Evolutionary conservation across 2,329 filamentous ascomycete genomes (phyloP).

Genomic region (Sporothrix luriei): DNA sequence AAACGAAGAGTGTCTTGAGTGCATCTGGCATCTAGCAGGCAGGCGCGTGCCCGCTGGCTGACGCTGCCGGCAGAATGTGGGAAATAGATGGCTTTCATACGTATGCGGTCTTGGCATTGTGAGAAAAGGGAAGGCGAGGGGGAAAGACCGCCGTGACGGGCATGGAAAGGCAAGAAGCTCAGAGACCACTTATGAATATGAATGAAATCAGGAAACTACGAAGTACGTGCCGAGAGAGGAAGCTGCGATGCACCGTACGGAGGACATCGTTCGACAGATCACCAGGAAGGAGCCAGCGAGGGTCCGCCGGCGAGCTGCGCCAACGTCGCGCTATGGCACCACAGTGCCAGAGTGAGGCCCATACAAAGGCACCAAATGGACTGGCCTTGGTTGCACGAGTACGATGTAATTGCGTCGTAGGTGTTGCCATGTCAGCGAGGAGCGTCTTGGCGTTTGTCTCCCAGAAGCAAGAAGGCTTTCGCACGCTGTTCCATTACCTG

Average conservation of each 20-base stretch:
- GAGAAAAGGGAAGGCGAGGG: background rate
- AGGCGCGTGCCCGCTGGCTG: slow-evolving; percentile 12
- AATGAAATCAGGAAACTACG: slow-evolving; percentile 4
- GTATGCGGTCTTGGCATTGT: slow-evolving; percentile 27
- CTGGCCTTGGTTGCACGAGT: slow-evolving; percentile 14
- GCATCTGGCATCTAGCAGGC: slow-evolving; percentile 9
- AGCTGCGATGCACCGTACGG: background rate
- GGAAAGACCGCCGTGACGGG: background rate
- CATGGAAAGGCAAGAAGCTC: background rate
- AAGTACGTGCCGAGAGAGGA: background rate
- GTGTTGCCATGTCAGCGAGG: slow-evolving; percentile 10
- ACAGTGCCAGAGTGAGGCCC: slow-evolving; percentile 12
- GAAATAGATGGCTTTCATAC: slow-evolving; percentile 25
- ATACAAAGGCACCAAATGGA: slow-evolving; percentile 8
- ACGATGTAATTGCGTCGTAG: no score
- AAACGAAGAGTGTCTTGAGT: background rate
- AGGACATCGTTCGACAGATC: background rate
- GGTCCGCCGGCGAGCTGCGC: background rate
- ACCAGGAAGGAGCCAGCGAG: background rate
- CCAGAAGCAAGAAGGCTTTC: background rate
- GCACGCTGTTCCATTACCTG: slow-evolving; percentile 12
- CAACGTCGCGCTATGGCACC: slow-evolving; percentile 11
- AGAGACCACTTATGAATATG: background rate
- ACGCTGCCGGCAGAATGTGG: slow-evolving; percentile 23
- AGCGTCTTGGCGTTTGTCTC: slow-evolving; percentile 28